These are phyloP conservation scores for Sphagnum tenellum DNA, from an alignment of 225 moss, liverwort and hornwort genomes.

Conservation along the genomic window DNA sequence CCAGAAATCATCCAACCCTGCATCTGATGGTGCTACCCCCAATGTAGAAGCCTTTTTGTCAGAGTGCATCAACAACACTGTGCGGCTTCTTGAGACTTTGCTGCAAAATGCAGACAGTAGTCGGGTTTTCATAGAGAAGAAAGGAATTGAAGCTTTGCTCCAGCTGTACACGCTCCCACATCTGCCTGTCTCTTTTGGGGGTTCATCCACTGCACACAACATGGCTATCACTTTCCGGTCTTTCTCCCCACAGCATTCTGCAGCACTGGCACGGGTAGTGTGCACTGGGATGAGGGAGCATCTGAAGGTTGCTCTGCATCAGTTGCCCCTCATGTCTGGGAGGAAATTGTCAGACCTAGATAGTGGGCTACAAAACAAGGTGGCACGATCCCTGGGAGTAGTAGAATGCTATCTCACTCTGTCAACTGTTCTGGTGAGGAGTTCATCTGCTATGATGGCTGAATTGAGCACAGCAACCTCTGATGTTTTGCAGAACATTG, in stretches of 20 bases:
- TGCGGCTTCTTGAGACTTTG: conserved; percentile 83
- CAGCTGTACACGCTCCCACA: conserved; percentile 87
- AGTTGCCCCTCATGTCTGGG: conserved; percentile 42
- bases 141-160: conserved; percentile 84
- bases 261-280: conserved; percentile 69
- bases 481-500: conserved; percentile 59
- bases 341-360: conserved; percentile 71
- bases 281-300: conserved; percentile 70
- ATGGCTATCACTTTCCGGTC: conserved; percentile 96
- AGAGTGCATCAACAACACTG: conserved; percentile 91
- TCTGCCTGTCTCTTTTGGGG: conserved; percentile 92
- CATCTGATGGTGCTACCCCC: conserved; percentile 39
- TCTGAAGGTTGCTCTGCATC: conserved; percentile 50
- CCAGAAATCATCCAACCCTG: conserved; percentile 45
- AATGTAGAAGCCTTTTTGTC: conserved; percentile 66
- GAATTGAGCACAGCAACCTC: conserved; percentile 70
- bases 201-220: conserved; percentile 90
- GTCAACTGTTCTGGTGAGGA: conserved; percentile 78
- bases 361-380: conserved; percentile 36
- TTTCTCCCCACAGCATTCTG: conserved; percentile 86
- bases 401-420: conserved; percentile 89
- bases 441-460: conserved; percentile 81
- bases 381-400: conserved; percentile 64
- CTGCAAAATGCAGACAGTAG: conserved; percentile 92
- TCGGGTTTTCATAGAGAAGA: conserved; percentile 93